phyloP scores from a whole-genome alignment of 208 protist genomes.

The Trypanosoma cruzi region DNA sequence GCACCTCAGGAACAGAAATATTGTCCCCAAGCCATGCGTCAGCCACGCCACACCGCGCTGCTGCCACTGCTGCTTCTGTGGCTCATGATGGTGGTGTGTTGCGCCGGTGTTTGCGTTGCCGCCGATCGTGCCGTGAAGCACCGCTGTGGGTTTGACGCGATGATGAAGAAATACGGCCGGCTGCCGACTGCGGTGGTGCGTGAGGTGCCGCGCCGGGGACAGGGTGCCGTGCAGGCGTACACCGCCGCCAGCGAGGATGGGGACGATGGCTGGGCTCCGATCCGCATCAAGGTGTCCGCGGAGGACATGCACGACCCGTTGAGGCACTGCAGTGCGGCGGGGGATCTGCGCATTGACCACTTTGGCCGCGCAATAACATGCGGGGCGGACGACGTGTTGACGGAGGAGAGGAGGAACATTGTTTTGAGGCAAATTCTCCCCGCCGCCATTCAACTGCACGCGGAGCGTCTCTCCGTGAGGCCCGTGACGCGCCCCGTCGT shows the following conservation, averaged over 20 bases:
- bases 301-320: not conserved
- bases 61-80: not conserved
- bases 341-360: slow-evolving; percentile 2
- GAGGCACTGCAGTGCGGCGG: slow-evolving; percentile 39
- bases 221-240: slow-evolving; percentile 1
- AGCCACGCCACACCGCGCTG: not conserved
- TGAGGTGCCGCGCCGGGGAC: slow-evolving; percentile 4
- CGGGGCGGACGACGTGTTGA: not conserved
- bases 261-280: not conserved
- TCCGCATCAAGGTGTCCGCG: slow-evolving; percentile 6
- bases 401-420: slow-evolving; percentile 21
- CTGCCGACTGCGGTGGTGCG: not conserved
- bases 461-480: slow-evolving; percentile 43
- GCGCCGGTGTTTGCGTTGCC: not conserved
- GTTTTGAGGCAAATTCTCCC: slow-evolving; percentile 37
- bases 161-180: not conserved
- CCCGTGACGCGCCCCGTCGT: no score
- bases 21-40: not conserved
- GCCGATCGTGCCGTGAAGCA: not conserved
- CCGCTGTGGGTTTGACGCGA: not conserved
- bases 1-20: not conserved
- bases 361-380: slow-evolving; percentile 26
- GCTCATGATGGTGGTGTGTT: not conserved
- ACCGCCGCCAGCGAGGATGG: not conserved
- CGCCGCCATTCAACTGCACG: slow-evolving; percentile 37